Base-by-base conservation (phyloP, 805 yeast species). In the Pichia phayaonensis region DNA sequence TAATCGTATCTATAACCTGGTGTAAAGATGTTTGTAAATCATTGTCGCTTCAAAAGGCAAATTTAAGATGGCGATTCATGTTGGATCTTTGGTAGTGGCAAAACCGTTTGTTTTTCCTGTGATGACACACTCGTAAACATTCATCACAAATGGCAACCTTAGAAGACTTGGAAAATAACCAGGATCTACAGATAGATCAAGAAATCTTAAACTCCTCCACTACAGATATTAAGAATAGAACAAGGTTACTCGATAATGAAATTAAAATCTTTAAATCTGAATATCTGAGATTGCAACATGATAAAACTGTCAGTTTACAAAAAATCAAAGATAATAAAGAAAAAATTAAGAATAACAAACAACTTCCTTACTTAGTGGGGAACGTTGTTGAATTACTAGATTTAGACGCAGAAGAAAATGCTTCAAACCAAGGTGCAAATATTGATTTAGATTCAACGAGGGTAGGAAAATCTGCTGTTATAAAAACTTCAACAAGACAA, bases 401-500 rank as follows among this genome's bases (percentile, higher is more conserved):
- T 63, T 79, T 94, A 68, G 84, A 83, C 58, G 90, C 87, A 12
- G 92, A 89, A 54, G 84, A 81, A 55, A 87, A 83, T 51, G 94
- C 92, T 26, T 73, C 75, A 23, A 89, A 85, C 55, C 96, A 94
- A 67, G 98, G 98, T 39, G 97, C 98, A 52, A 92, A 90, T 63
- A 86, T 90, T 44, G 97, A 94, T 68, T 72, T 88, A 59, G 97
- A 94, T 64, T 86, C 97, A 44, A 79, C 95, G 13, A 82, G 96
- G 55, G 80, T 80, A 42, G 98, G 99, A 8, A 90, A 92, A 70
- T 89, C 96, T n/a, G 99, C 99, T 1, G 99, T 94, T 38, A 87
- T 94, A 55, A 94, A 94, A 70, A 94, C 99, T 0, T 88, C 97
- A 0, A 94, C 99, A 11, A 82, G 99, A 64, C 99, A 94, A 65